A percentile compares a stretch with the other conserved stretches of the same genome.
Conservation (phyloP, 495 filamentous ascomycete species). For the Hypoxylon intermedium region DNA sequence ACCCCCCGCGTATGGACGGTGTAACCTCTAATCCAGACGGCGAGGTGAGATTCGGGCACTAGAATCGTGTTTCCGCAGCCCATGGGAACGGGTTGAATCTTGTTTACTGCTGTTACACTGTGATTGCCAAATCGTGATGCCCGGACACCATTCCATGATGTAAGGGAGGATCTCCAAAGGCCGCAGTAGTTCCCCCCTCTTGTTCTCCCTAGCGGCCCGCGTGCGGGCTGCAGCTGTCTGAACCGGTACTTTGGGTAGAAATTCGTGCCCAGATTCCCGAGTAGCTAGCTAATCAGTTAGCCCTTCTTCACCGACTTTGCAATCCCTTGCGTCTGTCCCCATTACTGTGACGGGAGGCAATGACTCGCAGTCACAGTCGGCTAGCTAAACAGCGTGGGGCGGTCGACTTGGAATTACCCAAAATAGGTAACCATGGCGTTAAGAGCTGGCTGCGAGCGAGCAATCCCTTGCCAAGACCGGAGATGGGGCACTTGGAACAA, state of each 20-base stretch:
- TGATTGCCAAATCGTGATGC: slow-evolving; percentile 17
- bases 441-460: background rate
- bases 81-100: slow-evolving; percentile 3
- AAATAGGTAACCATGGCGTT: slow-evolving; percentile 26
- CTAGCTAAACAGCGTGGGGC: slow-evolving; percentile 14
- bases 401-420: slow-evolving; percentile 20
- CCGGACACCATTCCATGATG: slow-evolving; percentile 17
- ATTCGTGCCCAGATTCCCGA: background rate
- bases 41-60: slow-evolving; percentile 9
- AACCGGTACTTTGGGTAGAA: slow-evolving; percentile 14
- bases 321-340: slow-evolving; percentile 27
- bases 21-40: slow-evolving; percentile 13
- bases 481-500: background rate
- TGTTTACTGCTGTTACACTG: slow-evolving; percentile 1
- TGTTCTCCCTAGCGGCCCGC: slow-evolving; percentile 34
- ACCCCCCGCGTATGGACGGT: slow-evolving; percentile 11
- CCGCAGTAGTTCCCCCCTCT: slow-evolving; percentile 11
- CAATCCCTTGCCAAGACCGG: slow-evolving; percentile 12
- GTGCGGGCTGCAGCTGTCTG: slow-evolving; percentile 26
- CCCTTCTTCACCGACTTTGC: slow-evolving; percentile 31
- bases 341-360: slow-evolving; percentile 4
- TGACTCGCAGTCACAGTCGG: slow-evolving; percentile 31
- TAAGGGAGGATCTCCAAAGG: slow-evolving; percentile 19
- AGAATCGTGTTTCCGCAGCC: slow-evolving; percentile 15
- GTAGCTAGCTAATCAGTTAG: slow-evolving; percentile 3